Percentiles rank a stretch among this genome's conserved stretches.
These are phyloP conservation scores for Aspergillus amoenus DNA, from an alignment of 2,329 filamentous ascomycete genomes.

Conservation along the genomic window DNA sequence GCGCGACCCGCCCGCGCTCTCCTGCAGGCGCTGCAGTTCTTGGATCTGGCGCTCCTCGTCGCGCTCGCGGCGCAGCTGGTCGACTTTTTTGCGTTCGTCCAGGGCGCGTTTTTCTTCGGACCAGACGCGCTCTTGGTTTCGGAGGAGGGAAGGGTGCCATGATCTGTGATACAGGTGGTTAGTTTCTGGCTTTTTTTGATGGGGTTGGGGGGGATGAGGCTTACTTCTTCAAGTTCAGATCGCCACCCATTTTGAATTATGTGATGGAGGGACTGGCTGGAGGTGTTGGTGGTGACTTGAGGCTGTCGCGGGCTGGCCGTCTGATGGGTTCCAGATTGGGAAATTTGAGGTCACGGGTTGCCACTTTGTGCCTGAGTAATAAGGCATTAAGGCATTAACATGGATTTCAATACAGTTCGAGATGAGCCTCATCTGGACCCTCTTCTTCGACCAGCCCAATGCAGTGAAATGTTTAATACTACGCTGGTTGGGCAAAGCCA, in stretches of 20 bases:
- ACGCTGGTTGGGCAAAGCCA: no score
- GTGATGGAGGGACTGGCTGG: constrained; percentile 1
- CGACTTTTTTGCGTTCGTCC: constrained; percentile 90
- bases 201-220: background rate
- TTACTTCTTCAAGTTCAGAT: constrained; percentile 88
- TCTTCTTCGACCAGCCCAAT: no score
- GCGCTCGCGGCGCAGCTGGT: constrained; percentile 87
- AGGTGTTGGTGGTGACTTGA: background rate
- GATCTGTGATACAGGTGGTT: constrained; percentile 49
- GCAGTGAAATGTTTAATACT: no score
- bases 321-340: constrained; percentile 4
- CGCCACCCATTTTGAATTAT: constrained; percentile 75
- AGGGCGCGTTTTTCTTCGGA: constrained; percentile 89
- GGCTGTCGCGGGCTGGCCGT: background rate
- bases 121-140: constrained; percentile 89
- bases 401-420: no score
- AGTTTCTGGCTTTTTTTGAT: background rate
- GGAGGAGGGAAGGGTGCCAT: constrained; percentile 88
- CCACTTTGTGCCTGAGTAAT: background rate
- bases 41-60: constrained; percentile 91
- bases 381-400: background rate
- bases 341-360: constrained; percentile 5
- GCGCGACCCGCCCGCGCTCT: constrained; percentile 80
- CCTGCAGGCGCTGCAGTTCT: constrained; percentile 85
- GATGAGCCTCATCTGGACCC: no score